Evolutionary conservation across 148 eudicot species (phyloP).

Genomic region (Pharnaceum exiguum): DNA sequence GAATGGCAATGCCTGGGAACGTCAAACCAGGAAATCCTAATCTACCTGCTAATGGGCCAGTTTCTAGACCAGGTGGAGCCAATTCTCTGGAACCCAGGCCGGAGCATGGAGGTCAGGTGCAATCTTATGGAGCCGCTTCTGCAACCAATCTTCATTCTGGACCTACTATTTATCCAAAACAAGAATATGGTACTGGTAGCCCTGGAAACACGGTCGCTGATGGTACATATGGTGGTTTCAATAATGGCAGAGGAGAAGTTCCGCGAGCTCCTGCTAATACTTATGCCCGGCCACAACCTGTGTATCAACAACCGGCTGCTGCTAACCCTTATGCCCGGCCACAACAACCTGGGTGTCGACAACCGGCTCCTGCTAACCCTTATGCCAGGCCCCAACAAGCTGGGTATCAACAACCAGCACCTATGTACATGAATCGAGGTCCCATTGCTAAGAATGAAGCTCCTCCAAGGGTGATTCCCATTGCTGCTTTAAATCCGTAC

Average conservation of each 20-base stretch:
- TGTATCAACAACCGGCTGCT: conserved; percentile 58
- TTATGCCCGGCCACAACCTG: conserved; percentile 50
- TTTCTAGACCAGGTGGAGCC: conserved; percentile 24
- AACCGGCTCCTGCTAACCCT: too few relatives aligned
- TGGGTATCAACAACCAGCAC: conserved; percentile 51
- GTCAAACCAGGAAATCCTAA: conserved; percentile 32
- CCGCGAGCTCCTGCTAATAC: conserved; percentile 35
- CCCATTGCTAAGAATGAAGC: conserved; percentile 82
- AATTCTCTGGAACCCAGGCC: conserved; percentile 28
- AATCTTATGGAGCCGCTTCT: conserved; percentile 38
- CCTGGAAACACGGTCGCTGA: conserved; percentile 8
- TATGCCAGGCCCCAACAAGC: conserved; percentile 47
- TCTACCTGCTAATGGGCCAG: conserved; percentile 23
- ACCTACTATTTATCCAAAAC: conserved; percentile 19
- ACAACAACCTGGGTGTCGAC: conserved; percentile 51
- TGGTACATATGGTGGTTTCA: conserved; percentile 16
- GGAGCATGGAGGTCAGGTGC: conserved; percentile 21
- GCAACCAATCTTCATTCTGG: conserved; percentile 36
- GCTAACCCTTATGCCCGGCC: too few relatives aligned
- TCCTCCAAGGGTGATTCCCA: conserved; percentile 70
- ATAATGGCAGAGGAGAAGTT: conserved; percentile 15
- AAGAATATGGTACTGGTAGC: conserved; percentile 33
- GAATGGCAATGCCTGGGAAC: conserved; percentile 22
- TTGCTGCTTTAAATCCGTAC: conserved; percentile 81
- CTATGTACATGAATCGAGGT: conserved; percentile 73